Base-by-base conservation (phyloP, 345 rosid species). In the Isatis tinctoria region DNA sequence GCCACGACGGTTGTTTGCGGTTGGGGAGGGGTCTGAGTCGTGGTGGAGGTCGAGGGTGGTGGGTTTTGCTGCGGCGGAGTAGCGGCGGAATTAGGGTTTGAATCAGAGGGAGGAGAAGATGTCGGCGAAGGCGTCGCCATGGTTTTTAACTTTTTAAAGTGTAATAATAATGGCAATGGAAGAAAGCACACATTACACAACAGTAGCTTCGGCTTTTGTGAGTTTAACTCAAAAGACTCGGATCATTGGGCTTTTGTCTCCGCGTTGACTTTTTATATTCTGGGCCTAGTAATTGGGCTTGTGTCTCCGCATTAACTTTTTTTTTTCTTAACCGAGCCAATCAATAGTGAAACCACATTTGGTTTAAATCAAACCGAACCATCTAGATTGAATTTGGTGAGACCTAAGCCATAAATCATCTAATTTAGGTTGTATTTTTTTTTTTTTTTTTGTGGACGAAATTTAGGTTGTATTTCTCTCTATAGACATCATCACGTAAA, bases 91-190 rank as follows among this genome's bases (percentile, higher is more conserved):
- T 70, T 70, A 77, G 80, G 80, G 76, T 64, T 63, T 57, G 60
- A 72, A 54, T 75, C 75, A 17, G 75, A 61, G 16, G 53, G 60
- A 74, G 59, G 47, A 35, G 72, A 75, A 22, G 69, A 51, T 6
- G 39, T 33, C 65, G 74, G 79, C 36, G 80, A 77, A 28, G 70
- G 74, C 54, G 72, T 73, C 79, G 73, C 65, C 75, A 69, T 68
- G 41, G 26, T n/a, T 20, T 17, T 22, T 22, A 22, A 22, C 24
- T 22, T 40, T 59, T 54, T 33, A n/a, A 37, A 36, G 35, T 56
- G 66, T 36, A 36, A 36, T 14, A 13, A 20, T 32, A 14, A 51
- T 27, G 43, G 8, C 6, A 48, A 36, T 30, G 37, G 9, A 36
- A 4, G 16, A 18, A 17, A 6, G 32, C 30, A 28, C 24, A 22